These are phyloP conservation scores for Ceratobasidium sp. DNA, from an alignment of 1,284 basidiomycete genomes.

Conservation along the genomic window DNA sequence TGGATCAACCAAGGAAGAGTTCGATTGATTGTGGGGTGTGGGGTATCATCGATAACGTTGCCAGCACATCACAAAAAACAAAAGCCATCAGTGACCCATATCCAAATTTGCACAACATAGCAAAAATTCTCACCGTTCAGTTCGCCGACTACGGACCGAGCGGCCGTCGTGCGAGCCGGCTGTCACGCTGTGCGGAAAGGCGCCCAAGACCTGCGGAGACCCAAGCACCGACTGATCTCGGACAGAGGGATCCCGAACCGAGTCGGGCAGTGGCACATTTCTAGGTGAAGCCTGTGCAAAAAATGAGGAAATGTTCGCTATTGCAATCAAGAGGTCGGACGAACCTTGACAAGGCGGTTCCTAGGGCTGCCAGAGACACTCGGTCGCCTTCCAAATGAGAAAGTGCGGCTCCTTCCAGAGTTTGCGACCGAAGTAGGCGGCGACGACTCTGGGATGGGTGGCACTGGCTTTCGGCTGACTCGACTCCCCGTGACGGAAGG, in stretches of 20 bases:
- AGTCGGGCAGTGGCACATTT: conserved; percentile 22
- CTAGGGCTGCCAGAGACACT: background rate
- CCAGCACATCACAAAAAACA: background rate
- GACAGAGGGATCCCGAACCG: conserved; percentile 12
- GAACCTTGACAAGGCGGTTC: conserved; percentile 21
- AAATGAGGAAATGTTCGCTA: background rate
- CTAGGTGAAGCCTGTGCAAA: conserved; percentile 3
- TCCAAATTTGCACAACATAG: background rate
- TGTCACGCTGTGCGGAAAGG: background rate
- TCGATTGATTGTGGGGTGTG: background rate
- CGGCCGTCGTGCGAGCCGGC: background rate
- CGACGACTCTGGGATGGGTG: background rate
- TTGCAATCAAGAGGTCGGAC: background rate
- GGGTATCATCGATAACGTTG: background rate
- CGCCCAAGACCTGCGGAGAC: background rate
- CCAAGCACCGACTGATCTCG: conserved; percentile 4
- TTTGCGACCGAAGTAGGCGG: background rate
- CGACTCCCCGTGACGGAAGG: conserved; percentile 8
- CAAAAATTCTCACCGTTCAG: background rate
- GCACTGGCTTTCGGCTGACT: background rate
- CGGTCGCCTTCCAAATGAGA: conserved; percentile 1
- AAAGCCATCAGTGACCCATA: background rate
- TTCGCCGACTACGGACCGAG: conserved; percentile 13
- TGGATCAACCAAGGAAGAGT: too few species aligned
- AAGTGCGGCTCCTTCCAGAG: background rate